Base-by-base conservation (phyloP, 192 early-diverging fungal species). In the Coemansia sp. region DNA sequence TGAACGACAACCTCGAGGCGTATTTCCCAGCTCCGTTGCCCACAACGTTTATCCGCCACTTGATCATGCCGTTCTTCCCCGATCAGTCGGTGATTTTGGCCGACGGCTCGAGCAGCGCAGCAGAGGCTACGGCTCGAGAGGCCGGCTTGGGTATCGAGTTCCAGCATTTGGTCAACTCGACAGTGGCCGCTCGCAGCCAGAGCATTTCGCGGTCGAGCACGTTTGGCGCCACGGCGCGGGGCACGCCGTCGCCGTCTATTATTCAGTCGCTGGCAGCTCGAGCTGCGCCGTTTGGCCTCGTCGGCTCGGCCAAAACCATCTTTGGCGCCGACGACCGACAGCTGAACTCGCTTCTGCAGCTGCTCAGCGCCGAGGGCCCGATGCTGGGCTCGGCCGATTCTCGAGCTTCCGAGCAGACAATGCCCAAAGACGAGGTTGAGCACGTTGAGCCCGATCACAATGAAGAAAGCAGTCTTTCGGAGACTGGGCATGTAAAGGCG, bases 1-100 rank as follows among this genome's bases (percentile, higher is more conserved):
- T 96, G 60, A 82, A 88, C 63, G 91, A 93, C 45, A 85, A 85
- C 23, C 74, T 94, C 1, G 87, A 89, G 62, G 74, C 75, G 1
- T 83, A 88, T 43, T 89, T 89, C 66, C 83, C 88, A 2, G 82
- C 79, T 25, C 92, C 85, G 5, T 66, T 87, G 67, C 87, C 86
- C 8, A 76, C 70, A 39, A 65, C 61, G 35, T 84, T 82, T 52
- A 75, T 82, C 37, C 73, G 79, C 23, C 79, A 82, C 41, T 66
- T 82, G 3, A 82, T 82, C 57, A 72, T 65, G 73, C 79, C 79
- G 27, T 82, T 82, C 23, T 82, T 82, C 57, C 57, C 59, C 12
- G 70, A 70, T 49, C 65, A 69, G 7, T 27, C 75, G n/a, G 51
- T 64, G 4, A 50, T 65, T 29, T 48, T 72, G 53, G 61, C 67